Evolutionary conservation across 2,329 filamentous ascomycete species (phyloP).

Genomic region (Colletotrichum aenigma): DNA sequence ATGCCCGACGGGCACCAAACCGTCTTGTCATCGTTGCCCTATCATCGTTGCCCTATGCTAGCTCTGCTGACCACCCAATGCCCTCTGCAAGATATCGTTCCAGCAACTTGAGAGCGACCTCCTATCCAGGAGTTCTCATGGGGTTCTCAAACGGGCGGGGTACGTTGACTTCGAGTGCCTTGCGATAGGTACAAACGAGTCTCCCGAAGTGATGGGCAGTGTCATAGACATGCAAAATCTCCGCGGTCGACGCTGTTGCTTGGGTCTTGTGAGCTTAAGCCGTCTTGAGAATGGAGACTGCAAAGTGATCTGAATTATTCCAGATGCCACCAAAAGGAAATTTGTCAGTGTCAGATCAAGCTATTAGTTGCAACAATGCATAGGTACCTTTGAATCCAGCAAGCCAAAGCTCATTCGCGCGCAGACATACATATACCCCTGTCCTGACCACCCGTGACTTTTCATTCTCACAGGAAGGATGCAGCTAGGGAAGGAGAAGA

Average conservation of each 20-base stretch:
- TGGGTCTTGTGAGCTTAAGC: background rate
- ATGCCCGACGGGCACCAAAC: background rate
- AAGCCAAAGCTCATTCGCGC: background rate
- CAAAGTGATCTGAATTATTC: background rate
- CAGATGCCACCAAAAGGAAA: background rate
- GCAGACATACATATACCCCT: background rate
- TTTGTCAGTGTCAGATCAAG: background rate
- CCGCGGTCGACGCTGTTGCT: background rate
- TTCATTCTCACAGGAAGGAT: background rate
- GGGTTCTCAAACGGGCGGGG: background rate
- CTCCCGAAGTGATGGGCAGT: background rate
- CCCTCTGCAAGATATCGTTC: background rate
- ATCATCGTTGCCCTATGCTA: background rate
- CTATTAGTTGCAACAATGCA: background rate
- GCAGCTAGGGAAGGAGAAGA: background rate
- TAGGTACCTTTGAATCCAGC: background rate
- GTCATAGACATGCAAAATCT: background rate
- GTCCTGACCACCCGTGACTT: constrained; percentile 5
- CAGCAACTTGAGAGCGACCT: background rate
- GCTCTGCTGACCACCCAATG: background rate
- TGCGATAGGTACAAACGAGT: background rate
- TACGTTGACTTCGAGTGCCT: background rate
- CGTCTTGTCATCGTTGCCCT: background rate
- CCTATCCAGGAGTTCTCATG: background rate
- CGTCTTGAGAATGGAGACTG: background rate